Evolutionary conservation across 345 rosid species (phyloP).

Genomic region (Orychophragmus violaceus): DNA sequence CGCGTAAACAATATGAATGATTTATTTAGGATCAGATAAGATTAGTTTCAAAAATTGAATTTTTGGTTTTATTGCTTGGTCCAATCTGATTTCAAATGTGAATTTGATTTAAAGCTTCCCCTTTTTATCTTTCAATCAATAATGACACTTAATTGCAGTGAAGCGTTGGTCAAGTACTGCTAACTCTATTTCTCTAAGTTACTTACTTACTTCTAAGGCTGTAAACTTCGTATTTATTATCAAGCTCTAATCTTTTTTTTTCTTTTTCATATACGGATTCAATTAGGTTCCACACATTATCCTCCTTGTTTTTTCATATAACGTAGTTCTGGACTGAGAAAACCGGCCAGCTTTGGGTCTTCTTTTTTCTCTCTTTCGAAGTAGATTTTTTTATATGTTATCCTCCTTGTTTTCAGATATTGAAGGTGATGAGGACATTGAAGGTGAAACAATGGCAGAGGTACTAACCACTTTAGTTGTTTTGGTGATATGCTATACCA

Average conservation of each 20-base stretch:
- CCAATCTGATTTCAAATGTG: constrained; percentile 5
- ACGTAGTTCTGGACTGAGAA: background rate
- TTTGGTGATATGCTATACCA: background rate
- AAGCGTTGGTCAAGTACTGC: background rate
- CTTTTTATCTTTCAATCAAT: background rate
- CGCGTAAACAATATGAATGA: background rate
- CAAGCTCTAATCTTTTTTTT: background rate
- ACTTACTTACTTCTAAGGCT: constrained; percentile 4
- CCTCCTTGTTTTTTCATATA: background rate
- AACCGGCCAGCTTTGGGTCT: background rate
- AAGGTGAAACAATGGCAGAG: too few relatives aligned
- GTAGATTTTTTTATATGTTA: background rate
- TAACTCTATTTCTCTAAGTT: background rate
- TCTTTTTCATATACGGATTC: background rate
- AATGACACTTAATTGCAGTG: constrained; percentile 9
- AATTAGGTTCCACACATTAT: background rate
- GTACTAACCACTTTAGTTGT: constrained; percentile 21
- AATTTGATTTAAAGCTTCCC: background rate
- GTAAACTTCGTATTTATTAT: background rate
- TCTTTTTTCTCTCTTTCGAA: background rate
- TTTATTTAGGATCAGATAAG: background rate
- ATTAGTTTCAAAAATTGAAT: background rate
- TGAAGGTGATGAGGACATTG: constrained; percentile 41
- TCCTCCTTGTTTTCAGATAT: constrained; percentile 34
- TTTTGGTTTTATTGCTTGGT: background rate